phyloP scores from a whole-genome alignment of 202 grass and related monocot species.

The Schoenoplectus triqueter region DNA sequence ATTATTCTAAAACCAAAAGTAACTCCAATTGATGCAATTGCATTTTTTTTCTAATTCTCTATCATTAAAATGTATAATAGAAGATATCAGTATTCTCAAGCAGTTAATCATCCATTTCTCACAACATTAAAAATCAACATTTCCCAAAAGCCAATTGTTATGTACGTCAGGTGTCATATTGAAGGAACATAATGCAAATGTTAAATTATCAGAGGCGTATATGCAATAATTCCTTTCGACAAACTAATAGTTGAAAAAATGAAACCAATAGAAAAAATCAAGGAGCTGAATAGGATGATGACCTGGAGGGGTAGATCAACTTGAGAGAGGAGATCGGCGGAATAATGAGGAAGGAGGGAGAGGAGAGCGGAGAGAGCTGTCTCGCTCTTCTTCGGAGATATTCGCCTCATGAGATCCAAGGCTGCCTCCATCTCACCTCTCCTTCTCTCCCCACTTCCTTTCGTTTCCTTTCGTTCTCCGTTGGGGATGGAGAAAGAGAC shows the following conservation, averaged over 20 bases:
- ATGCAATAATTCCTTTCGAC: background rate
- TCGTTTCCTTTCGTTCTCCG: background rate
- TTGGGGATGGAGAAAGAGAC: background rate
- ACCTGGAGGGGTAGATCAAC: conserved; percentile 97
- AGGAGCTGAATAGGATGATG: background rate
- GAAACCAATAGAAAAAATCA: background rate
- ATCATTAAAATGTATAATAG: background rate
- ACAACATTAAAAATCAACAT: background rate
- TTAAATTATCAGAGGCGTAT: background rate
- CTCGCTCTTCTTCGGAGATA: conserved; percentile 83
- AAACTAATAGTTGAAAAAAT: background rate
- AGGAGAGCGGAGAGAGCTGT: conserved; percentile 87
- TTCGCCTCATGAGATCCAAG: conserved; percentile 99
- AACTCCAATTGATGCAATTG: background rate
- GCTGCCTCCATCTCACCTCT: conserved; percentile 69
- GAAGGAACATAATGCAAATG: background rate
- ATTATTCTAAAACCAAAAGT: background rate
- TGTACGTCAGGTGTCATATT: background rate
- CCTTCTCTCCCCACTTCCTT: background rate
- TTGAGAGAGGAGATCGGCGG: conserved; percentile 98
- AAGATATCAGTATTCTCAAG: background rate
- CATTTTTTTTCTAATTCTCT: background rate
- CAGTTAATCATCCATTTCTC: background rate
- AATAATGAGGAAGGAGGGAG: conserved; percentile 87
- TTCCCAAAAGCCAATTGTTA: background rate